These are phyloP conservation scores for Fusarium duplospermum DNA, from an alignment of 2,329 filamentous ascomycete species.

Conservation along the genomic window DNA sequence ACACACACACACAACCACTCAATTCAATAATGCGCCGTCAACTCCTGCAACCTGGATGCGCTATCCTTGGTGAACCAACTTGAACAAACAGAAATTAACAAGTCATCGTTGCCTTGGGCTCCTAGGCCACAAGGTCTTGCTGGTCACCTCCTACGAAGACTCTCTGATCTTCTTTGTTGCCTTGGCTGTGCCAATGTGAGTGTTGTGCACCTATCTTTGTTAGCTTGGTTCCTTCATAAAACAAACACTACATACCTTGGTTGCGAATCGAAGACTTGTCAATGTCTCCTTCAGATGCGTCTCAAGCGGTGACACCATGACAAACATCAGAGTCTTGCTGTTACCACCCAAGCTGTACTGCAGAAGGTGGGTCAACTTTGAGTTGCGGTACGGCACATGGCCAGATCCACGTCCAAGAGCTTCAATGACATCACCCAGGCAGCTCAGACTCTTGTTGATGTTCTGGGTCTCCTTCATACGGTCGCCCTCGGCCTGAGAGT, in stretches of 20 bases:
- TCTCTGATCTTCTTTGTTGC: constrained; percentile 71
- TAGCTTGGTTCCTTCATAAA: neutral
- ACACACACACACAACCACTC: constrained; percentile 21
- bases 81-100: constrained; percentile 5
- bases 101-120: constrained; percentile 1
- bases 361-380: constrained; percentile 93
- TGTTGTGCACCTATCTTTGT: constrained; percentile 77
- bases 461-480: constrained; percentile 94
- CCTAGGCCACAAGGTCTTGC: constrained; percentile 9
- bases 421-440: constrained; percentile 93
- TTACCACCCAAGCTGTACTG: constrained; percentile 96
- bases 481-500: constrained; percentile 87
- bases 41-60: constrained; percentile 37
- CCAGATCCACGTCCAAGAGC: constrained; percentile 86
- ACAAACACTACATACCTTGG: constrained; percentile 72
- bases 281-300: constrained; percentile 92
- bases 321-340: constrained; percentile 98
- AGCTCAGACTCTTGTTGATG: constrained; percentile 95
- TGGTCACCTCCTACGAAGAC: constrained; percentile 39
- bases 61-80: constrained; percentile 18
- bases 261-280: constrained; percentile 95
- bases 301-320: constrained; percentile 95
- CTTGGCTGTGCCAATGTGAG: constrained; percentile 91
- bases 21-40: constrained; percentile 39
- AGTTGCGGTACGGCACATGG: constrained; percentile 95